Evolutionary conservation across 106 monocot genomes (phyloP), one percentile per base, ranked within the genome.

Genomic region (Gastrodia elata): DNA sequence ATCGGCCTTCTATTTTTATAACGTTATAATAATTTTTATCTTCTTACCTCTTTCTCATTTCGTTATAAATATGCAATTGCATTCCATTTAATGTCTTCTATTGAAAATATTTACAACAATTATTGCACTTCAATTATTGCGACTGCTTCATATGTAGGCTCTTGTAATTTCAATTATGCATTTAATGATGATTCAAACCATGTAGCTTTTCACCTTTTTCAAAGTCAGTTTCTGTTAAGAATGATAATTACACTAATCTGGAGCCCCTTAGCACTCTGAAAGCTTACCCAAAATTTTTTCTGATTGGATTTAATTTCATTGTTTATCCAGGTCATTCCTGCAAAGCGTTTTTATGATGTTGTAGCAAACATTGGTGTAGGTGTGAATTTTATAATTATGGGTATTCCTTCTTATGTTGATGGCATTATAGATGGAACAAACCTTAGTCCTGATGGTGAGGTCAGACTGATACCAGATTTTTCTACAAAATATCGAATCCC

Each of bases 381-480:
- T 46, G 77, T 98, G 49, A 82, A 93, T 80, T 70, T 57, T 78
- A 88, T 83, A 73, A 70, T 83, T 49, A 98, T 98, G 98, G 98
- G 68, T 57, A 80, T 98, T 86, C 52, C 30, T 77, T 98, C 93
- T 34, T 86, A 80, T 84, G 25, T 4, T 65, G 98, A 98, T 91
- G 90, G 77, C 35, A 84, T 88, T 72, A 88, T 83, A 52, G 85
- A 83, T 67, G 88, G 85, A 13, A 80, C 84, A 18, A 84, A 82
- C 75, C 83, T 98, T 44, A 91, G 86, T 71, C 87, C 52, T 34
- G 85, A 82, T 4, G 98, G 98, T 28, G 98, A 98, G 81, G 85
- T 98, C 69, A 90, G 98, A 75, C 83, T 98, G 65, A 68, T 98
- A 38, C 93, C 98, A 43, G 98, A 98, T 76, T 71, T 88, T 56